Evolutionary conservation across 345 rosid species (phyloP), one percentile per base, ranked within the genome.

Genomic region (Viola odorata): DNA sequence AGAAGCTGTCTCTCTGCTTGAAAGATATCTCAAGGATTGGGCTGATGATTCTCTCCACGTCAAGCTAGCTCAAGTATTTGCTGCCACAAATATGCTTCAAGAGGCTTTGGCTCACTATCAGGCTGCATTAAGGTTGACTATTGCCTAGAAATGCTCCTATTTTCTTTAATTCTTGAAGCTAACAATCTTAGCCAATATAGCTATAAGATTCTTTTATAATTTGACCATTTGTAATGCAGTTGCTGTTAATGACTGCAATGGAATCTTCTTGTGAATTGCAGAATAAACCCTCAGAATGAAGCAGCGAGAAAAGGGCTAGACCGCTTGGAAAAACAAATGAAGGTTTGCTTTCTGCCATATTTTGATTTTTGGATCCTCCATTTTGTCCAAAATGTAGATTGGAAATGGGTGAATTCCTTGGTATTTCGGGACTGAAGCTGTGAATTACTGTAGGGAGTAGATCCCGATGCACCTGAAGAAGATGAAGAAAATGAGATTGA

Each of bases 21-120:
- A 94, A 75, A 80, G 92, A 37, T 94, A 90, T 77, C 91, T 94
- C 42, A 86, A 94, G 81, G 96, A 90, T 61, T 94, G 97, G 97
- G 91, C 92, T 63, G 99, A 94, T 74, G 99, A 90, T 64, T 90
- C 95, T 64, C 95, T 90, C 78, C 99, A 94, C 69, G 92, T 90
- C 64, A 94, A 90, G 79, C 64, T 94, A 77, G 97, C 99, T 75
- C 95, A 94, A 85, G 95, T 94, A 49, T 88, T 86, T 81, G 87
- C 97, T 39, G 83, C 88, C 7, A 91, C 95, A 45, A 81, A 82
- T 81, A 81, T 77, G 90, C 84, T 90, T 57, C 91, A 81, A 68
- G 99, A 94, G 55, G 68, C 99, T 37, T 77, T 94, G 70, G 76
- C 95, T 13, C 97, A 94, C 77, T 94, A 80, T 74, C 96, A 91